phyloP scores from a whole-genome alignment of 208 protist genomes.

The Trypanosomatidae sp. region DNA sequence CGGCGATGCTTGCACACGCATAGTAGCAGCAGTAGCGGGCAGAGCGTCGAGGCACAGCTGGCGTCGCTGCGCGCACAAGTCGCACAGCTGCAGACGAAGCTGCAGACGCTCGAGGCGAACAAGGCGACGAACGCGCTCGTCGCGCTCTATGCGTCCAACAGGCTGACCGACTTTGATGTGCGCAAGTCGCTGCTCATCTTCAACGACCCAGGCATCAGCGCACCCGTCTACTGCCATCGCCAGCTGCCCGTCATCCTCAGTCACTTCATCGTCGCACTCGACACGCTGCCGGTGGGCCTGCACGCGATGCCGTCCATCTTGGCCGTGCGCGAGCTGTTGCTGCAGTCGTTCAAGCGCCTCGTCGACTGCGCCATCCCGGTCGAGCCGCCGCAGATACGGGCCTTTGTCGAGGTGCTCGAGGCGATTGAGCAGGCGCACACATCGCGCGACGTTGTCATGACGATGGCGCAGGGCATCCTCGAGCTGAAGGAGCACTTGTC shows the following conservation, averaged over 20 bases:
- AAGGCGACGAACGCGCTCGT: constrained; percentile 37
- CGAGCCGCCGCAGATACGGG: constrained; percentile 12
- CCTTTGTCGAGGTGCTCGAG: constrained; percentile 46
- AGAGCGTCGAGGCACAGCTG: constrained; percentile 4
- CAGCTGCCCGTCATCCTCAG: constrained; percentile 74
- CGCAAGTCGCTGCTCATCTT: constrained; percentile 29
- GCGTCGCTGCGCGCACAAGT: constrained; percentile 12
- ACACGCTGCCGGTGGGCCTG: constrained; percentile 69
- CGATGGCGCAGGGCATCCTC: constrained; percentile 63
- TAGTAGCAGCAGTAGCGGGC: too few relatives aligned
- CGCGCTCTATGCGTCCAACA: constrained; percentile 36
- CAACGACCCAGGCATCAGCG: constrained; percentile 14
- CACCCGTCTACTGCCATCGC: constrained; percentile 67
- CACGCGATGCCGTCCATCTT: constrained; percentile 74
- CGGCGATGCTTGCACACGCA: too few relatives aligned
- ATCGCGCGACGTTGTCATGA: constrained; percentile 51
- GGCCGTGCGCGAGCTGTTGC: constrained; percentile 52
- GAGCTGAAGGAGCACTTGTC: constrained; percentile 76
- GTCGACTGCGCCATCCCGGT: constrained; percentile 58
- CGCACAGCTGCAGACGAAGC: constrained; percentile 14
- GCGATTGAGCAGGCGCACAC: constrained; percentile 57
- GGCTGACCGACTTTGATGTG: constrained; percentile 41
- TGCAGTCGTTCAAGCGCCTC: constrained; percentile 54
- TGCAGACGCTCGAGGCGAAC: constrained; percentile 43
- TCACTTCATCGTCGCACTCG: constrained; percentile 44